Base-by-base conservation (phyloP, 1,139 yeast genomes). In the Geotrichum phurueaensis region DNA sequence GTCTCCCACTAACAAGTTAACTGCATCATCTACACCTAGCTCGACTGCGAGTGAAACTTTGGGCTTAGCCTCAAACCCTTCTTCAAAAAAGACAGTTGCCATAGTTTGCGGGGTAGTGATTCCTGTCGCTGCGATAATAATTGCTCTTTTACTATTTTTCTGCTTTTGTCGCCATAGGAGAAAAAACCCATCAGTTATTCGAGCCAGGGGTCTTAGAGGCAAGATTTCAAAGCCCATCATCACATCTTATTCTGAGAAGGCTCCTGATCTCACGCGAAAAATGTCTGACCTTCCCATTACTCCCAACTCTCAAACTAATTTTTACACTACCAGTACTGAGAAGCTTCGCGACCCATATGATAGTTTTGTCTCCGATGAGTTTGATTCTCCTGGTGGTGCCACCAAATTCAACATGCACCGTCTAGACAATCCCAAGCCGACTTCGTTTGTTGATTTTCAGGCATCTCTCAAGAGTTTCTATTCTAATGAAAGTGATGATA, bases 101-200 rank as follows among this genome's bases (percentile, higher is more conserved):
- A 87, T 92, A 69, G 96, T 91, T 0, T 81, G 92, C 64, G 97
- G 97, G 59, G 94, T 88, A n/a, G 89, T 87, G 5, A 80, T 92
- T 57, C 96, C 96, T 0, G 73, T 82, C 0, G 79, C 78, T 27
- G 76, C 82, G 0, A 68, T 89, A 10, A 69, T 82, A 1, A 70
- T 82, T 0, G 76, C 80, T 1, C 77, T 78, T 0, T 60, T 87
- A 0, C 59, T 90, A 12, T 67, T 87, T 39, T 51, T 55, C 45
- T 56, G 48, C 51, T 61, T 57, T 39, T 81, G 84, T 71, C 84
- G 89, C 69, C 80, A 80, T 62, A 79, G 68, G 67, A 71, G 47
- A 72, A 74, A 51, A 63, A 1, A 47, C 9, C 5, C 5, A 51
- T 22, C 15, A 52, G 13, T 12, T 3, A 33, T 33, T 9, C n/a